Evolutionary conservation across 2,329 filamentous ascomycete genomes (phyloP).

Genomic region (Beauveria scarabaeidicola): DNA sequence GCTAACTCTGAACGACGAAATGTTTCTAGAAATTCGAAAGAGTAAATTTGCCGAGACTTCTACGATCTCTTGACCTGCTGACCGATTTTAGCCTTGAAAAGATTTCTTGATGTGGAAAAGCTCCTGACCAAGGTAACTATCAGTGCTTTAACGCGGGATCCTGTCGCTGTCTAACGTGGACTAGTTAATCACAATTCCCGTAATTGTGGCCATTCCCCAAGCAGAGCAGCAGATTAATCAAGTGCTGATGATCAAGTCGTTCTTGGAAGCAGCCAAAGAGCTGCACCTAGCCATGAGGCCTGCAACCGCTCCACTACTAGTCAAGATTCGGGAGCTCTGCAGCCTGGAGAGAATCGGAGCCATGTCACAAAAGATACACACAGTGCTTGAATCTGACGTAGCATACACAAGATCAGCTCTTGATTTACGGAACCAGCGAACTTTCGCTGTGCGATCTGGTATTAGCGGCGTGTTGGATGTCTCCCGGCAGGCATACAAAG

Average conservation of each 20-base stretch:
- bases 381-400: conserved; percentile 72
- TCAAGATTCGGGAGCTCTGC: conserved; percentile 62
- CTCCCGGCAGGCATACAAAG: conserved; percentile 80
- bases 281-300: conserved; percentile 60
- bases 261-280: conserved; percentile 58
- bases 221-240: conserved; percentile 80
- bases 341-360: conserved; percentile 50
- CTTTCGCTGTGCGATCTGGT: conserved; percentile 80
- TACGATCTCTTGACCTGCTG: conserved; percentile 7
- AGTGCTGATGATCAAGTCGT: conserved; percentile 78
- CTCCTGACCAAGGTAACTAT: conserved; percentile 59
- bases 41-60: conserved; percentile 34
- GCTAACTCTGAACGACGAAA: conserved; percentile 70
- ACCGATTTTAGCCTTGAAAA: conserved; percentile 52
- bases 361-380: conserved; percentile 56
- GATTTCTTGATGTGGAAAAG: conserved; percentile 71
- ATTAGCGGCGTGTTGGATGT: conserved; percentile 83
- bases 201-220: conserved; percentile 54
- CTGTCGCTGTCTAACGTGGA: not conserved
- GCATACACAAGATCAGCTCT: conserved; percentile 69
- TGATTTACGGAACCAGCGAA: conserved; percentile 81
- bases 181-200: conserved; percentile 69
- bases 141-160: not conserved
- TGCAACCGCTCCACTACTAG: conserved; percentile 55
- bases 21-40: conserved; percentile 70